These are phyloP conservation scores for Ceratobasidium sp. DNA, from an alignment of 1,284 basidiomycete genomes.

Conservation along the genomic window DNA sequence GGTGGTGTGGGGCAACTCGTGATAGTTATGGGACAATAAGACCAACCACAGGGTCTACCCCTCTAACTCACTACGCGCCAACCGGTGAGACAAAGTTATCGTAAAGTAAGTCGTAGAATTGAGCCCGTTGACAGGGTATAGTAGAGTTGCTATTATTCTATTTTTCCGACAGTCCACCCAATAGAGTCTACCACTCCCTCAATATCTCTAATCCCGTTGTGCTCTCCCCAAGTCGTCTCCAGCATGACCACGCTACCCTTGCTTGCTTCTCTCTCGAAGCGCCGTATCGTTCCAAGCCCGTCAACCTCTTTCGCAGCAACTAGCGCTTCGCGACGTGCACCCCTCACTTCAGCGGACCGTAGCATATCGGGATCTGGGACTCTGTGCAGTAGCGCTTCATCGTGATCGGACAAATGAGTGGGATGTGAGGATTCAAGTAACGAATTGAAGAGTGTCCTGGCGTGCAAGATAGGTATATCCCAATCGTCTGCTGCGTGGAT, in stretches of 20 bases:
- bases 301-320: constrained; percentile 66
- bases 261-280: constrained; percentile 63
- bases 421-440: constrained; percentile 77
- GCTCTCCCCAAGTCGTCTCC: constrained; percentile 74
- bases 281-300: constrained; percentile 72
- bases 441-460: constrained; percentile 76
- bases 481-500: constrained; percentile 86
- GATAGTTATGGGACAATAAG: too few species aligned
- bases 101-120: background rate
- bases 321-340: constrained; percentile 62
- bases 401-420: constrained; percentile 58
- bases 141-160: background rate
- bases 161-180: constrained; percentile 48
- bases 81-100: background rate
- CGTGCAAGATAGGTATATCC: constrained; percentile 85
- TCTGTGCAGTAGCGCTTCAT: constrained; percentile 17
- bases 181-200: constrained; percentile 83
- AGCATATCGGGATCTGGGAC: constrained; percentile 40
- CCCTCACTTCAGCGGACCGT: constrained; percentile 59
- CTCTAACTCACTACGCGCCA: background rate
- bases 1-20: too few species aligned
- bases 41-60: constrained; percentile 1
- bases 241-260: constrained; percentile 69
- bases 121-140: background rate
- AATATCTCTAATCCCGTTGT: constrained; percentile 74